Evolutionary conservation across 352 stramenopile species (phyloP).

Genomic region (Pythium dissimile): DNA sequence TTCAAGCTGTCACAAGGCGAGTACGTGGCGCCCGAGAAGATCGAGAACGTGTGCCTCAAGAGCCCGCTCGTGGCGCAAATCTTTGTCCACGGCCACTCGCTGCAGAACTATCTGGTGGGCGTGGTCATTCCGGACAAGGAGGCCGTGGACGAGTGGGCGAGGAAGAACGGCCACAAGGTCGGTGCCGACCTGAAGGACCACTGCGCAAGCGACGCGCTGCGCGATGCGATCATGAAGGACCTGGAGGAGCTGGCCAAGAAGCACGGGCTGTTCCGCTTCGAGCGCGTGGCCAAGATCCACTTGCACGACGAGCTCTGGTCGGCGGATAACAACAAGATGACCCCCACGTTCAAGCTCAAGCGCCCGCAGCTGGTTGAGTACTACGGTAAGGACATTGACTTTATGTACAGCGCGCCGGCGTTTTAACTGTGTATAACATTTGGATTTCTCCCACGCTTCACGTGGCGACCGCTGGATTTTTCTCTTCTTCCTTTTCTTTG

Average conservation of each 20-base stretch:
- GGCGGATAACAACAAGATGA: conserved; percentile 91
- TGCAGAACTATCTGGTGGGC: conserved; percentile 91
- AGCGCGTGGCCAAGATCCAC: conserved; percentile 88
- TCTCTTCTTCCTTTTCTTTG: conserved; percentile 56
- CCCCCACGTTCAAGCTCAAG: conserved; percentile 97
- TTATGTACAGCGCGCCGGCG: conserved; percentile 60
- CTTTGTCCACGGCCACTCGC: conserved; percentile 95
- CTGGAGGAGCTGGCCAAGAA: conserved; percentile 61
- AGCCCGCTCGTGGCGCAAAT: conserved; percentile 88
- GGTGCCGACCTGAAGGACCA: conserved; percentile 25
- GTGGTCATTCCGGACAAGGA: conserved; percentile 94
- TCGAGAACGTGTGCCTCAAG: conserved; percentile 94
- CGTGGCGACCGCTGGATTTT: conserved; percentile 29
- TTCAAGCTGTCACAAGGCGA: conserved; percentile 94
- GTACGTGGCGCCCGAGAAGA: conserved; percentile 96
- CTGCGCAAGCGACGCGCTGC: conserved; percentile 28
- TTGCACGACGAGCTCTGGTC: conserved; percentile 85
- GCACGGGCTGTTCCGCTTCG: conserved; percentile 88
- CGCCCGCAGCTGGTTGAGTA: conserved; percentile 83
- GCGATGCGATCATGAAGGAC: conserved; percentile 68
- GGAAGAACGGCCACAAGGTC: conserved; percentile 34
- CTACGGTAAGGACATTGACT: conserved; percentile 41
- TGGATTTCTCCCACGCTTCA: conserved; percentile 7
- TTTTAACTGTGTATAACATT: background rate
- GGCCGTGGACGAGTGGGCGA: conserved; percentile 71